Conservation (phyloP, 495 filamentous ascomycete species). For the Neurospora sp. region DNA sequence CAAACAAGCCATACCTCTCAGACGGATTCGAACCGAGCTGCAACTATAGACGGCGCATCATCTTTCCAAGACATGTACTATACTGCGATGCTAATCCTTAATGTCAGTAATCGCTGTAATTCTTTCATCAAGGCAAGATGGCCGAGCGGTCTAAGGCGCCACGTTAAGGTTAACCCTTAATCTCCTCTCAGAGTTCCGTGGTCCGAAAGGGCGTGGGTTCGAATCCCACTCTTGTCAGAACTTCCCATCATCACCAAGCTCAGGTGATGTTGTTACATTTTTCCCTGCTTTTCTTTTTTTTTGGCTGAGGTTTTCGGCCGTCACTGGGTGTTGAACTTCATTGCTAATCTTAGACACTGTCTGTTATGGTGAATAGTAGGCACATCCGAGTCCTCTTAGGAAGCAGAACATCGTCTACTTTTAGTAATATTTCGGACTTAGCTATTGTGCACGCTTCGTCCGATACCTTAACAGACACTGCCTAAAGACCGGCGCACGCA, state of each 20-base stretch:
- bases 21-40: background rate
- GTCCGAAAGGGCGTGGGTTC: conserved; percentile 29
- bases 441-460: no score
- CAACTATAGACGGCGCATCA: background rate
- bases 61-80: background rate
- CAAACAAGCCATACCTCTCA: background rate
- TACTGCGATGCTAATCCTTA: background rate
- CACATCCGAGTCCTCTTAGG: no score
- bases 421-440: no score
- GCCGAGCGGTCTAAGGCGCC: background rate
- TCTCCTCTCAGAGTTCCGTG: conserved; percentile 5
- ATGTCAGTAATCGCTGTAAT: background rate
- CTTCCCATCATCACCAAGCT: background rate
- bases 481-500: background rate
- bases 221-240: conserved; percentile 25
- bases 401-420: no score
- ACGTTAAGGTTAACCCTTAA: background rate
- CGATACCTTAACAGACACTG: no score
- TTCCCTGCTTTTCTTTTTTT: background rate
- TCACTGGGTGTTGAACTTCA: background rate
- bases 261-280: background rate
- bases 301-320: background rate
- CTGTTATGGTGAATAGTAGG: no score
- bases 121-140: background rate
- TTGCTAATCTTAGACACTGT: background rate